phyloP scores from a whole-genome alignment of 306 rosid genomes.

The Citrullus amarus region DNA sequence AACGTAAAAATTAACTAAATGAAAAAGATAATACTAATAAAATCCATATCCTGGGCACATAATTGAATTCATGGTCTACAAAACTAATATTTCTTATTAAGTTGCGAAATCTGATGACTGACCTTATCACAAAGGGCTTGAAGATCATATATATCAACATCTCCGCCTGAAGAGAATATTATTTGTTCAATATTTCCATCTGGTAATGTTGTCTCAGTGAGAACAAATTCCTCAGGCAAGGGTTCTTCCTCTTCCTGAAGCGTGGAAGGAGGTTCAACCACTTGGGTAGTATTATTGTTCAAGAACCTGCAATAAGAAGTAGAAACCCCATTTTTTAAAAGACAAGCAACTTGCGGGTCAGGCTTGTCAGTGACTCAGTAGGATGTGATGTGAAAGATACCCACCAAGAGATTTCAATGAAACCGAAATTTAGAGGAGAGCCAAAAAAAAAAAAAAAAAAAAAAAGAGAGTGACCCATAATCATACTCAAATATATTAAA shows the following conservation, averaged over 20 bases:
- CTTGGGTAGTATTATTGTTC: constrained; percentile 56
- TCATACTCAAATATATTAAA: background rate
- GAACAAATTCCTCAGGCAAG: constrained; percentile 73
- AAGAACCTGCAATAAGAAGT: constrained; percentile 35
- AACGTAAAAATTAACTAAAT: background rate
- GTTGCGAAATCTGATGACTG: background rate
- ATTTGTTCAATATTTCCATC: constrained; percentile 82
- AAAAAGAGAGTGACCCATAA: background rate
- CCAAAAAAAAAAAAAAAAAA: too few species aligned
- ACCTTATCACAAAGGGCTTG: constrained; percentile 91
- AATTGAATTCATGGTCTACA: background rate
- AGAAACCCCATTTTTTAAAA: constrained; percentile 5
- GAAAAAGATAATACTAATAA: background rate
- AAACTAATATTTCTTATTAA: background rate
- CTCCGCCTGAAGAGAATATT: constrained; percentile 82
- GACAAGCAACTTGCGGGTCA: background rate
- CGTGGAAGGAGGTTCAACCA: constrained; percentile 42
- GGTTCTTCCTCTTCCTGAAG: constrained; percentile 62
- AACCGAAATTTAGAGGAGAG: background rate
- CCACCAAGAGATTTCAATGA: background rate
- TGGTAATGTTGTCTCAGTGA: constrained; percentile 59
- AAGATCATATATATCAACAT: constrained; percentile 81
- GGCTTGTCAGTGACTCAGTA: background rate
- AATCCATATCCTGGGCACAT: background rate
- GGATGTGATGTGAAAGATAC: background rate